A percentile compares a stretch with the other conserved stretches of the same genome.
These are phyloP conservation scores for Phyllosticta citriasiana DNA, from an alignment of 2,329 filamentous ascomycete genomes.

Conservation along the genomic window DNA sequence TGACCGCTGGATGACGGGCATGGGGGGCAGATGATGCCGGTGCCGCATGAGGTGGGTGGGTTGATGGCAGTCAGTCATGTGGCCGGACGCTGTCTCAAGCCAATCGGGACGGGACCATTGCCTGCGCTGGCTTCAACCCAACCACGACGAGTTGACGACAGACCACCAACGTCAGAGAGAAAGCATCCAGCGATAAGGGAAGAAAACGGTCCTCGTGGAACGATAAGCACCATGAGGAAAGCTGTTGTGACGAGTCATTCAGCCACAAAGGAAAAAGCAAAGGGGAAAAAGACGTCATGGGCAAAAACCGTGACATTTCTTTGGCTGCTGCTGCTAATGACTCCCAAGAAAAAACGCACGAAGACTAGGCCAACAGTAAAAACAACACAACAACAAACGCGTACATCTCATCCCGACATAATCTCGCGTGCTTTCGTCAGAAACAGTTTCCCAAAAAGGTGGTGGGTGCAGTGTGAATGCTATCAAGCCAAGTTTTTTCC, in stretches of 20 bases:
- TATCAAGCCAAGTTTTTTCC: neutral
- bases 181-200: neutral
- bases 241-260: neutral
- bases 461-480: neutral
- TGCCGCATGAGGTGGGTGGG: neutral
- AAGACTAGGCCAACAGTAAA: neutral
- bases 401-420: neutral
- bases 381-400: neutral
- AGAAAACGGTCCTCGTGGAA: neutral
- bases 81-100: conserved; percentile 1
- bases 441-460: neutral
- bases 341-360: conserved; percentile 20
- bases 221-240: neutral
- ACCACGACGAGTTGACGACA: neutral
- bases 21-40: conserved; percentile 1
- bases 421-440: neutral
- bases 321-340: conserved; percentile 17
- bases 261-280: neutral
- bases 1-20: neutral
- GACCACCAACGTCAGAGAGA: neutral
- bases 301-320: conserved; percentile 13
- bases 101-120: neutral
- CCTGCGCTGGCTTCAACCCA: neutral
- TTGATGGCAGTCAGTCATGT: conserved; percentile 1
- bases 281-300: neutral